phyloP scores from a whole-genome alignment of 2,329 filamentous ascomycete genomes.

The Exophiala sp. region DNA sequence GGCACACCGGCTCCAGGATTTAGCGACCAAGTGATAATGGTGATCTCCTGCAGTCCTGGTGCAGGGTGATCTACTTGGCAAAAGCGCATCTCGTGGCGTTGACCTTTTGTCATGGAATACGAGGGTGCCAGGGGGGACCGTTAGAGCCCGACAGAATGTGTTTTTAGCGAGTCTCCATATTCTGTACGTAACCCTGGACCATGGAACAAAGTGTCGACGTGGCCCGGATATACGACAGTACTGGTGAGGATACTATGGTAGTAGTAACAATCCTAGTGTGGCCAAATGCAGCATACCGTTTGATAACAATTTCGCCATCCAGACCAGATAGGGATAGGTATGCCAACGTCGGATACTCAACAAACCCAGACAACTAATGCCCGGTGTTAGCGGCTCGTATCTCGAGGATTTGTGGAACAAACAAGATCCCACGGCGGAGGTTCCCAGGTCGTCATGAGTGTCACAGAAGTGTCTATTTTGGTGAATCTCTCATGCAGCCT shows the following conservation, averaged over 20 bases:
- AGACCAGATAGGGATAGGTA: background rate
- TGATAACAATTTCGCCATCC: background rate
- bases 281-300: background rate
- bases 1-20: no score
- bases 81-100: no score
- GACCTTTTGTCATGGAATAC: background rate
- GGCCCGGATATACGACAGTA: background rate
- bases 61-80: no score
- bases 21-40: no score
- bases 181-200: background rate
- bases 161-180: background rate
- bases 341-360: background rate
- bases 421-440: constrained; percentile 19
- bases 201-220: background rate
- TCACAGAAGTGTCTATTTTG: constrained; percentile 22
- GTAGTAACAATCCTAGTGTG: background rate
- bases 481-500: constrained; percentile 10
- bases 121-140: background rate
- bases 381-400: background rate
- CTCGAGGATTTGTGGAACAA: constrained; percentile 17
- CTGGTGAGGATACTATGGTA: background rate
- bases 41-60: no score
- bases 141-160: background rate
- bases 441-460: constrained; percentile 22
- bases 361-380: background rate